phyloP scores from a whole-genome alignment of 1,284 basidiomycete species.

The Pseudozyma sp. region DNA sequence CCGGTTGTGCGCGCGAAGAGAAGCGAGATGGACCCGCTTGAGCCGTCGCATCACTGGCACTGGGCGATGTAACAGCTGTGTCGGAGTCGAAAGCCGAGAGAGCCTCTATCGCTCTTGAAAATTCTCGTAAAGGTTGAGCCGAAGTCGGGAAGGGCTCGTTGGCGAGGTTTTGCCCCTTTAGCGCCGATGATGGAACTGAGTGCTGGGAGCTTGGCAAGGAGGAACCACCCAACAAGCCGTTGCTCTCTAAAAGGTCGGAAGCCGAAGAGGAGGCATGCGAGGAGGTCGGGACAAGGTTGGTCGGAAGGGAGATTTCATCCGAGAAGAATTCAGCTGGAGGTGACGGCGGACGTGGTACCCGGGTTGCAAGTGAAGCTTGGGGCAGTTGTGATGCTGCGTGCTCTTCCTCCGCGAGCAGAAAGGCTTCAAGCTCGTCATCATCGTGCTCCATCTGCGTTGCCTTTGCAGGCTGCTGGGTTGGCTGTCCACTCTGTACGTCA shows the following conservation, averaged over 20 bases:
- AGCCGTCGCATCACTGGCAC: neutral
- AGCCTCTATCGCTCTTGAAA: conserved; percentile 32
- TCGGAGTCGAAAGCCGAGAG: conserved; percentile 11
- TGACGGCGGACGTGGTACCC: conserved; percentile 1
- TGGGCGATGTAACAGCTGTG: neutral
- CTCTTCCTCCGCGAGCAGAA: conserved; percentile 31
- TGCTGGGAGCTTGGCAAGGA: conserved; percentile 38
- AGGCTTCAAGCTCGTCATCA: conserved; percentile 42
- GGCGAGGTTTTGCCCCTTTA: conserved; percentile 8
- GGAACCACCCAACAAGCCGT: conserved; percentile 36
- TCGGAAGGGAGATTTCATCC: neutral
- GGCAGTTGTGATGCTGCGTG: conserved; percentile 1
- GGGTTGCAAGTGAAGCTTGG: neutral
- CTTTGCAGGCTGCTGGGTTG: neutral
- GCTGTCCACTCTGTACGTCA: neutral
- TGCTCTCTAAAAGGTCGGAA: conserved; percentile 39
- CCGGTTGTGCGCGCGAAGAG: conserved; percentile 4
- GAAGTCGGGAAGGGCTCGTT: conserved; percentile 13
- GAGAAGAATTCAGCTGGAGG: conserved; percentile 1
- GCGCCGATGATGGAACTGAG: conserved; percentile 4
- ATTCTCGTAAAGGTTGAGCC: conserved; percentile 7
- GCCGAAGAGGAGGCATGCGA: conserved; percentile 20
- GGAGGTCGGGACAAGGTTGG: neutral
- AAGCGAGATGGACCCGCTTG: conserved; percentile 26
- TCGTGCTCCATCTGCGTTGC: conserved; percentile 4